These are phyloP conservation scores for Aureobasidium melanogenum DNA, from an alignment of 2,329 filamentous ascomycete genomes.

Conservation along the genomic window DNA sequence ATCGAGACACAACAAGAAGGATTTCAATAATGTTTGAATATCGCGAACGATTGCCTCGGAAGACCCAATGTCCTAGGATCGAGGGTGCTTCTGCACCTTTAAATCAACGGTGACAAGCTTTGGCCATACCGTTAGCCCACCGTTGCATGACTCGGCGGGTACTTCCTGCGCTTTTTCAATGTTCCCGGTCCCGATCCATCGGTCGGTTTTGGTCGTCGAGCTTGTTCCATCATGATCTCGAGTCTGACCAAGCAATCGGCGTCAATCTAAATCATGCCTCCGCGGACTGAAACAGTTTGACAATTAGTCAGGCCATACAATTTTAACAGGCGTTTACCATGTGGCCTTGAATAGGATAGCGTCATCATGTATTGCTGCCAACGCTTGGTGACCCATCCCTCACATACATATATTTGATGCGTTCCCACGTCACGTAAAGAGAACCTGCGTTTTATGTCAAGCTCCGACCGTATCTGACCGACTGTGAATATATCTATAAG, in stretches of 20 bases:
- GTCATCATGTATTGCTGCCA: slow-evolving; percentile 9
- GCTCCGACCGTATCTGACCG: neutral
- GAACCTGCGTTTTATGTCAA: neutral
- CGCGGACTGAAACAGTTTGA: slow-evolving; percentile 12
- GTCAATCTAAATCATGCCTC: slow-evolving; percentile 9
- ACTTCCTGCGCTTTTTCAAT: neutral
- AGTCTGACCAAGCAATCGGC: slow-evolving; percentile 9
- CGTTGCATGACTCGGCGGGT: slow-evolving; percentile 8
- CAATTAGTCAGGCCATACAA: slow-evolving; percentile 12
- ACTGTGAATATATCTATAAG: neutral
- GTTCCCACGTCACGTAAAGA: neutral
- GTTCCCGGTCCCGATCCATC: slow-evolving; percentile 3
- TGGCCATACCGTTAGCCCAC: neutral
- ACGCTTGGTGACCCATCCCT: slow-evolving; percentile 7
- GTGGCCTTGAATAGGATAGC: slow-evolving; percentile 3
- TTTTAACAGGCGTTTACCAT: slow-evolving; percentile 4
- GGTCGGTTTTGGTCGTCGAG: slow-evolving; percentile 1
- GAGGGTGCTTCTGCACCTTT: neutral
- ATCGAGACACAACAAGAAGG: neutral
- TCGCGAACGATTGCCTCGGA: slow-evolving; percentile 5
- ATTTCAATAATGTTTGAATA: neutral
- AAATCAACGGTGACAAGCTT: neutral
- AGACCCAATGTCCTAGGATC: neutral
- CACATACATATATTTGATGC: slow-evolving; percentile 7
- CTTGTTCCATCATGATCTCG: slow-evolving; percentile 3